Evolutionary conservation across 2,329 filamentous ascomycete species (phyloP).

Genomic region (Scopulariopsis brevicaulis): DNA sequence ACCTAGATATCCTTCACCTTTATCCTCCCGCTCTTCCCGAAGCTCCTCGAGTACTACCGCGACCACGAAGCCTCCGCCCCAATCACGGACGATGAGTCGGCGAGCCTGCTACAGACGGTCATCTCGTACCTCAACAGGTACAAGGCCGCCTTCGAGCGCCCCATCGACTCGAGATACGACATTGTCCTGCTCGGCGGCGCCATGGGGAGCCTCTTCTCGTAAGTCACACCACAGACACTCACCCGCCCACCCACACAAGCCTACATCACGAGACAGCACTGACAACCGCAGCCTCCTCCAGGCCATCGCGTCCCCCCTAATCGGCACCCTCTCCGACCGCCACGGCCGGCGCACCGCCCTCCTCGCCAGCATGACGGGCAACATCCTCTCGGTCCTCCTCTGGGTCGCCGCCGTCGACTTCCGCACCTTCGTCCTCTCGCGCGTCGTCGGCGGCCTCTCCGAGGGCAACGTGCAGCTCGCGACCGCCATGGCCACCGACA

Average conservation of each 20-base stretch:
- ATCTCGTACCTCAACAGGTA: slow-evolving; percentile 82
- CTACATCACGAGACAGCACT: background rate
- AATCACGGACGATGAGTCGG: slow-evolving; percentile 28
- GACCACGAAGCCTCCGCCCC: slow-evolving; percentile 57
- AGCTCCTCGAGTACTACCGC: slow-evolving; percentile 92
- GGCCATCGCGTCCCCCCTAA: slow-evolving; percentile 82
- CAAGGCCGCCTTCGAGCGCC: slow-evolving; percentile 83
- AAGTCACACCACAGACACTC: slow-evolving; percentile 10
- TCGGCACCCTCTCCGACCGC: slow-evolving; percentile 77
- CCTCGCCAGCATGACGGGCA: slow-evolving; percentile 84
- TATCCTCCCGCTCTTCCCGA: slow-evolving; percentile 91
- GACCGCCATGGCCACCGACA: slow-evolving; percentile 91
- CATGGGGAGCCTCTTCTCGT: slow-evolving; percentile 81
- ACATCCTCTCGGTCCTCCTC: slow-evolving; percentile 83
- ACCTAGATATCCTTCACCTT: slow-evolving; percentile 92
- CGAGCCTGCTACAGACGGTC: slow-evolving; percentile 66
- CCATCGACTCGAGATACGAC: slow-evolving; percentile 93
- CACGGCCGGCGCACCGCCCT: slow-evolving; percentile 81
- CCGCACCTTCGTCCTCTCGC: slow-evolving; percentile 87
- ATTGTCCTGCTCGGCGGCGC: slow-evolving; percentile 92
- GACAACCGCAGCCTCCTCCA: slow-evolving; percentile 60
- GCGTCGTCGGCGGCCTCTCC: slow-evolving; percentile 82
- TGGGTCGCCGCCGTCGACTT: slow-evolving; percentile 95
- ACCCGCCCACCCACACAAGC: background rate
- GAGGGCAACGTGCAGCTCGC: slow-evolving; percentile 96